Evolutionary conservation across 208 protist species (phyloP).

Genomic region (Crithidia fasciculata): DNA sequence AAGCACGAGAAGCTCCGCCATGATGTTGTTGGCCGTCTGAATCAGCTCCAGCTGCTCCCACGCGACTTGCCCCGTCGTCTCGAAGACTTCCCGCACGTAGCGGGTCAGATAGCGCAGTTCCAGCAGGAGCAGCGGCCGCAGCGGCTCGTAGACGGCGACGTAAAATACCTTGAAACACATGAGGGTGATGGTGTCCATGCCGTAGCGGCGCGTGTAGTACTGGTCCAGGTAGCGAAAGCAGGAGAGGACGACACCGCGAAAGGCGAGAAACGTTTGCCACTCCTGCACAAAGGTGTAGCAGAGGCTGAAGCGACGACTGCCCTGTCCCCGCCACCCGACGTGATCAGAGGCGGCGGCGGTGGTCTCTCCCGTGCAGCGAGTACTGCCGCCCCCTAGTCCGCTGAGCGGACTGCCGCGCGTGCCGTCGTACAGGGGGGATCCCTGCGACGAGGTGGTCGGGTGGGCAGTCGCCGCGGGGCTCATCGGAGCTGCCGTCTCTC

Average conservation of each 20-base stretch:
- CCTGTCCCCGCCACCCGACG: constrained; percentile 11
- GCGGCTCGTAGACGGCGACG: constrained; percentile 69
- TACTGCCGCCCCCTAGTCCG: neutral
- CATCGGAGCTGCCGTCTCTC: constrained; percentile 4
- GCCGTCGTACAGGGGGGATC: constrained; percentile 4
- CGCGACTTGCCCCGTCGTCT: constrained; percentile 29
- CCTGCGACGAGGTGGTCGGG: neutral
- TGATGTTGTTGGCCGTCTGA: constrained; percentile 36
- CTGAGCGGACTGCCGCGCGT: neutral
- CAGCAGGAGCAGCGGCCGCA: constrained; percentile 39
- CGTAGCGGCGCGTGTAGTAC: constrained; percentile 68
- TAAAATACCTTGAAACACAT: constrained; percentile 88
- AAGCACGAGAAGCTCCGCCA: constrained; percentile 42
- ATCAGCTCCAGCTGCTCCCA: constrained; percentile 33
- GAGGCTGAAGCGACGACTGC: constrained; percentile 25
- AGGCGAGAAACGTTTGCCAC: constrained; percentile 59
- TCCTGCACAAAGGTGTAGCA: constrained; percentile 61
- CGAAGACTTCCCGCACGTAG: constrained; percentile 34
- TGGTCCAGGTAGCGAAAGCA: constrained; percentile 89
- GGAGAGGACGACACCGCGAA: constrained; percentile 71
- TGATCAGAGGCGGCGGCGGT: constrained; percentile 2
- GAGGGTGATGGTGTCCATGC: constrained; percentile 70
- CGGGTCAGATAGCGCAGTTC: constrained; percentile 42
- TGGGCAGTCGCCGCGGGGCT: neutral
- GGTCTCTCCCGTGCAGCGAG: constrained; percentile 9